Evolutionary conservation across 2,329 filamentous ascomycete species (phyloP), one percentile per base, ranked within the genome.

Genomic region (Botrytis fabae): DNA sequence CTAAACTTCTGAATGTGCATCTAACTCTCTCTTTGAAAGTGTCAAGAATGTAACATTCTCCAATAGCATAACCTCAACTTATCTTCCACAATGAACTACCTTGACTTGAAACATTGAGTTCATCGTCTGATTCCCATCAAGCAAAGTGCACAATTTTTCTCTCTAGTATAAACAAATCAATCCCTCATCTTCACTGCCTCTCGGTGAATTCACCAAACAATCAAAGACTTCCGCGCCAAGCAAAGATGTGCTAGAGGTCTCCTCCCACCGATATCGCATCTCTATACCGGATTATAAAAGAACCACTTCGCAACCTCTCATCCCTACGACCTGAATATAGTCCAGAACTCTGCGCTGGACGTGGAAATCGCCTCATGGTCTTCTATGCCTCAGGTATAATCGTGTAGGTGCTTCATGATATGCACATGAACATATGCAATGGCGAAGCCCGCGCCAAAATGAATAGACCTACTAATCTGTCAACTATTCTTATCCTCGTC

Each of bases 311-410:
- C 7, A 32, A 9, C 2, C 25, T 22, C 10, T 57, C 1, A 5
- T 1, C 4, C 9, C 5, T 28, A 0, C 5, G n/a, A 2, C 10
- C 12, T 51, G 4, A 1, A n/a, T 7, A 25, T 10, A 2, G 2
- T 32, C 14, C n/a, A 18, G 4, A 18, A 32, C 18, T 4, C 28
- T 6, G 16, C 8, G 6, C 28, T 6, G 9, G 48, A 22, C 18
- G 25, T 12, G 5, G 1, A 10, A 10, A 12, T 16, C 1, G 2
- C 16, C 25, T 9, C 7, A 18, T 4, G 2, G 14, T 3, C 12
- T 25, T 6, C 7, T 57, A 1, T 1, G 4, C 32, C 25, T 25
- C 9, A 20, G 10, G 0, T 25, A 18, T 2, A 44, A 2, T n/a
- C 16, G 32, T 57, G 35, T 10, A n/a, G 9, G 25, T 1, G 35